phyloP scores from a whole-genome alignment of 192 early-diverging fungal species.

The Lobosporangium transversale region DNA sequence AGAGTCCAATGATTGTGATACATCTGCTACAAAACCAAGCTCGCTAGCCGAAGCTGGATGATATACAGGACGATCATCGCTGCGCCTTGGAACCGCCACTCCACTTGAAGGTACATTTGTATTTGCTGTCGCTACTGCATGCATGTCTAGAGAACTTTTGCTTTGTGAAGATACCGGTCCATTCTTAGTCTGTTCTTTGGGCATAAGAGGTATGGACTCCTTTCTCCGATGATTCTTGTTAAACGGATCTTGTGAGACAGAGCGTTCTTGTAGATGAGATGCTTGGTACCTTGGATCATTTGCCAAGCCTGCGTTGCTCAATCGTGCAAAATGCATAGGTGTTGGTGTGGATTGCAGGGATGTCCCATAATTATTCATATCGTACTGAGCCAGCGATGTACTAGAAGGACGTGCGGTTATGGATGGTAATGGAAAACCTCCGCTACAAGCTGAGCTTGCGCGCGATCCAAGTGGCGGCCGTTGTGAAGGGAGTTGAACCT shows the following conservation, averaged over 20 bases:
- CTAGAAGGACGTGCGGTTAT: conserved; percentile 29
- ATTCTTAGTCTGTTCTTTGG: conserved; percentile 8
- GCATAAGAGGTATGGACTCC: conserved; percentile 4
- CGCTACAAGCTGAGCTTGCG: conserved; percentile 31
- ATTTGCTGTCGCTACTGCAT: neutral
- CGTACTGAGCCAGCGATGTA: conserved; percentile 16
- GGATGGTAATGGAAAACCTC: conserved; percentile 17
- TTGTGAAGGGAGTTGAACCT: neutral
- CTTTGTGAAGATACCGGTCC: conserved; percentile 2
- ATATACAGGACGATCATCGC: conserved; percentile 18
- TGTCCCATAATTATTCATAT: conserved; percentile 33
- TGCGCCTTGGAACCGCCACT: conserved; percentile 18
- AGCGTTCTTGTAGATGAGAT: conserved; percentile 32
- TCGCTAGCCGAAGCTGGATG: conserved; percentile 19
- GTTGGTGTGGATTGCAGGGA: conserved; percentile 19
- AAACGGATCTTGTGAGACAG: conserved; percentile 15
- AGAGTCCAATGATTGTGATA: conserved; percentile 31
- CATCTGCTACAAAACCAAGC: conserved; percentile 18
- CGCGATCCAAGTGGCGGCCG: conserved; percentile 30
- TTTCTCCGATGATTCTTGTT: conserved; percentile 25
- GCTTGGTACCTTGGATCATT: conserved; percentile 22
- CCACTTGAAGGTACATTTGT: too few relatives aligned
- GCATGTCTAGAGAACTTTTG: conserved; percentile 1
- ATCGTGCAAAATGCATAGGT: conserved; percentile 1
- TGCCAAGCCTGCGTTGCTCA: neutral